These are phyloP conservation scores for Ogataea haglerorum DNA, from an alignment of 805 yeast genomes.

Conservation along the genomic window DNA sequence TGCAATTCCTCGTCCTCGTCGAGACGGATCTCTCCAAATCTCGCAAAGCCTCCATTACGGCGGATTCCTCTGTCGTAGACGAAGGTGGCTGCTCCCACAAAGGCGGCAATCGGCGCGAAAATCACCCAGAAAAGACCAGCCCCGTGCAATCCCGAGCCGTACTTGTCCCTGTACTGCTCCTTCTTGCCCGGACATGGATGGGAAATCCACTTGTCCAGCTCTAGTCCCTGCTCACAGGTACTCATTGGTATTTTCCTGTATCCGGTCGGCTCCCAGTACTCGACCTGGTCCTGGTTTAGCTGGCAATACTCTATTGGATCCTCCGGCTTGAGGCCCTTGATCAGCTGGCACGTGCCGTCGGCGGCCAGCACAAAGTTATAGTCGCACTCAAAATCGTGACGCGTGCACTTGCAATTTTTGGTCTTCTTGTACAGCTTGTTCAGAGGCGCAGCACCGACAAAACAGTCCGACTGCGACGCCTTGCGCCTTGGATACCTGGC, in stretches of 20 bases:
- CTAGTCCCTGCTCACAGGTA: constrained; percentile 79
- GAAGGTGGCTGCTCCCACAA: constrained; percentile 55
- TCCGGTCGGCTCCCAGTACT: constrained; percentile 87
- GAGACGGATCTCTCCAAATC: constrained; percentile 82
- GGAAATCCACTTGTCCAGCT: constrained; percentile 61
- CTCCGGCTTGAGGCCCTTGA: constrained; percentile 67
- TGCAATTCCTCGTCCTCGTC: constrained; percentile 62
- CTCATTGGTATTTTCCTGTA: constrained; percentile 83
- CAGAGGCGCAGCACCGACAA: constrained; percentile 63
- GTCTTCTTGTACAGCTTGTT: constrained; percentile 51
- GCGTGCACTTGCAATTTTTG: constrained; percentile 76
- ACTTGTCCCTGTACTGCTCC: constrained; percentile 48
- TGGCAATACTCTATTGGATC: constrained; percentile 62
- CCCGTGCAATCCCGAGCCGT: constrained; percentile 53
- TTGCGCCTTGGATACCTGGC: constrained; percentile 56
- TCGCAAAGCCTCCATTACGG: constrained; percentile 68
- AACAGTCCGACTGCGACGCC: constrained; percentile 59
- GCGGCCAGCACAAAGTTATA: constrained; percentile 65
- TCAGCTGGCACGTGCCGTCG: constrained; percentile 84
- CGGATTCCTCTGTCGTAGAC: constrained; percentile 80
- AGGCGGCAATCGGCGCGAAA: constrained; percentile 53
- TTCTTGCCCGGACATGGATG: constrained; percentile 88
- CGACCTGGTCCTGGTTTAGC: constrained; percentile 49
- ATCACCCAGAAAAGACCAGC: constrained; percentile 51
- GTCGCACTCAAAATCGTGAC: constrained; percentile 92